Conservation (phyloP, 2,329 filamentous ascomycete species). For the Zymoseptoria crescenta region DNA sequence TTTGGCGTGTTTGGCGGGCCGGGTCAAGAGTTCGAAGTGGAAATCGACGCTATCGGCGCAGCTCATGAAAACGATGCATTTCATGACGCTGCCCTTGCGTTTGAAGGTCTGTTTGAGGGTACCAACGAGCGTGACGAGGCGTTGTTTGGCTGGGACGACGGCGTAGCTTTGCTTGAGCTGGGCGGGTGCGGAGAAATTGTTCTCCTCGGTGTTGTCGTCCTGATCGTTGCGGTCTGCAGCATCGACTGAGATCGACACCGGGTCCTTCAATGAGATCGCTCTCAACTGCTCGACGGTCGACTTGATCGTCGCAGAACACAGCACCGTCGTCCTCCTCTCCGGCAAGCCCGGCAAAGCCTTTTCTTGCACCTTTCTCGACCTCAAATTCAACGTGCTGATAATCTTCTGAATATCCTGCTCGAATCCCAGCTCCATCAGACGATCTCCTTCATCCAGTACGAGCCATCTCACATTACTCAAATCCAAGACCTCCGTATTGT, state of each 20-base stretch:
- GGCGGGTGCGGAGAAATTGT: slow-evolving; percentile 70
- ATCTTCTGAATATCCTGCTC: slow-evolving; percentile 89
- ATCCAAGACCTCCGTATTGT: slow-evolving; percentile 83
- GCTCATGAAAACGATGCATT: slow-evolving; percentile 92
- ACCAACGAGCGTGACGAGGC: slow-evolving; percentile 78
- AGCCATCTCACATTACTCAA: slow-evolving; percentile 88
- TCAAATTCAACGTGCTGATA: slow-evolving; percentile 66
- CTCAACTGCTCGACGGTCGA: slow-evolving; percentile 91
- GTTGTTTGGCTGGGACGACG: slow-evolving; percentile 79
- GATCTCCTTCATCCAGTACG: slow-evolving; percentile 89
- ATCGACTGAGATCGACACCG: slow-evolving; percentile 73
- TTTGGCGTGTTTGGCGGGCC: slow-evolving; percentile 29
- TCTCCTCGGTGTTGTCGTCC: slow-evolving; percentile 39
- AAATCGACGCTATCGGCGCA: slow-evolving; percentile 97
- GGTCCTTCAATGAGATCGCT: slow-evolving; percentile 90
- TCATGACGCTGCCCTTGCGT: slow-evolving; percentile 85
- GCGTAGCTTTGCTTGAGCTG: slow-evolving; percentile 91
- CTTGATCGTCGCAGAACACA: slow-evolving; percentile 97
- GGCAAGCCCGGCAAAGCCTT: slow-evolving; percentile 58
- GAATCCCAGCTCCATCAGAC: slow-evolving; percentile 97
- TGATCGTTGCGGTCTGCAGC: slow-evolving; percentile 40
- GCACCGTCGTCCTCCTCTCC: slow-evolving; percentile 69
- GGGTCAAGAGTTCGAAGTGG: slow-evolving; percentile 75
- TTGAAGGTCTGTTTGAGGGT: slow-evolving; percentile 82
- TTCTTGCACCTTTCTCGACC: slow-evolving; percentile 53